Evolutionary conservation across 768 basidiomycete species (phyloP).

Genomic region (Xerocomellus chrysenteron): DNA sequence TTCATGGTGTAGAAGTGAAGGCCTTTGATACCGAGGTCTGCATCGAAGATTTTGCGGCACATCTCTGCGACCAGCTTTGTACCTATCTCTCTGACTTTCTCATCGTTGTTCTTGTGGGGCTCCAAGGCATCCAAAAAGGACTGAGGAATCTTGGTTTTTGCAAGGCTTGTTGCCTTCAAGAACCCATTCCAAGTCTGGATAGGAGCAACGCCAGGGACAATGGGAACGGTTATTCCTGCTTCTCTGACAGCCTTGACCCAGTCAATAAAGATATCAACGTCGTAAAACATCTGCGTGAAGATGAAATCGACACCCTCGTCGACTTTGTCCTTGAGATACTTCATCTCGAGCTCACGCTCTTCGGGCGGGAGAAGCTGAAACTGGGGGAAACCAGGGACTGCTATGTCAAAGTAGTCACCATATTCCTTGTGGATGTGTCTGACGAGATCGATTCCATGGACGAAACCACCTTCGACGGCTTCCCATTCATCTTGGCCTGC

Average conservation of each 20-base stretch:
- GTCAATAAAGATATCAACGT: constrained; percentile 83
- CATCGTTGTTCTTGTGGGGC: constrained; percentile 89
- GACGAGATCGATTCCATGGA: constrained; percentile 90
- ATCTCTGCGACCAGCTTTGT: constrained; percentile 94
- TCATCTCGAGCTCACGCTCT: constrained; percentile 75
- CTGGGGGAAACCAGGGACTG: constrained; percentile 92
- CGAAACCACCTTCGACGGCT: constrained; percentile 86
- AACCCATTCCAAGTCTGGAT: constrained; percentile 98
- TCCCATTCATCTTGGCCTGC: constrained; percentile 89
- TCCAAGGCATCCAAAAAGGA: constrained; percentile 72
- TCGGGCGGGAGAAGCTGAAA: constrained; percentile 69
- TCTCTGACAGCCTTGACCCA: constrained; percentile 86
- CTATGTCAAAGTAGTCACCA: constrained; percentile 93
- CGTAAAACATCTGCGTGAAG: constrained; percentile 99
- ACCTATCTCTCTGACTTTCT: constrained; percentile 88
- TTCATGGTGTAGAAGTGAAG: constrained; percentile 99
- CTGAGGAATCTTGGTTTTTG: constrained; percentile 78
- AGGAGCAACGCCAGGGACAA: constrained; percentile 92
- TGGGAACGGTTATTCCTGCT: constrained; percentile 85
- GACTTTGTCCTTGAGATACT: constrained; percentile 86
- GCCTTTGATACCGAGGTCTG: constrained; percentile 79
- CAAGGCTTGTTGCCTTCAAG: constrained; percentile 73
- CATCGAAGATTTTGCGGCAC: constrained; percentile 83
- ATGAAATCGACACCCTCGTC: constrained; percentile 91
- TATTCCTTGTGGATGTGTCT: constrained; percentile 79